Conservation (phyloP, 441 rosid species). For the Euphorbia schlechtendalii region DNA sequence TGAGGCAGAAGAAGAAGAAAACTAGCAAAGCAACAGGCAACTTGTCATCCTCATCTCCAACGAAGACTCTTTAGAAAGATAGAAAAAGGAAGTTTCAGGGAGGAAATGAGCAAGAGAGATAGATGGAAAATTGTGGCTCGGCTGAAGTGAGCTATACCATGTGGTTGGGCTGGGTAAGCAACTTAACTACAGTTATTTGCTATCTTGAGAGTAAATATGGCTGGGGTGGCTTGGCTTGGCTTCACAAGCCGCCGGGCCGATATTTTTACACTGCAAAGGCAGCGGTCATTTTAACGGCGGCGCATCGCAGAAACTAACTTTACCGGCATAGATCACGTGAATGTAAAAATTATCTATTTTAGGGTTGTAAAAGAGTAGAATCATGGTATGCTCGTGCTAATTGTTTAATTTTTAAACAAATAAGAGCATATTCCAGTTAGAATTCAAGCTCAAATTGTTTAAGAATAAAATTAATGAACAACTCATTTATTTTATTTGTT, state of each 20-base stretch:
- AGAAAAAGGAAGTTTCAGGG: background rate
- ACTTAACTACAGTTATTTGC: slow-evolving; percentile 3
- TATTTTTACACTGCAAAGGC: background rate
- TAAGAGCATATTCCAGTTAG: too few species aligned
- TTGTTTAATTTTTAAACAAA: too few species aligned
- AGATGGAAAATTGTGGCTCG: slow-evolving; percentile 16
- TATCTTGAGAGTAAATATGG: background rate
- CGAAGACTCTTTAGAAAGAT: background rate
- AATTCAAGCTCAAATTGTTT: too few species aligned
- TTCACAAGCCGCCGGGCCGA: background rate
- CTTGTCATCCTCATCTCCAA: slow-evolving; percentile 9
- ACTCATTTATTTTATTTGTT: too few species aligned
- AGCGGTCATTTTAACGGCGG: slow-evolving; percentile 15
- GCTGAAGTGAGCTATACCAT: slow-evolving; percentile 21
- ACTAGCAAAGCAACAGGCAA: slow-evolving; percentile 4
- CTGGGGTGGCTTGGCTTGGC: background rate
- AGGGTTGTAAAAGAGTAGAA: too few species aligned
- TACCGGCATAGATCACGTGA: background rate
- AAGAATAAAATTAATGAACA: too few species aligned
- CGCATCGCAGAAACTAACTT: background rate
- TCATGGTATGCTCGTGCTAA: too few species aligned
- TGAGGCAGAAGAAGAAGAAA: background rate
- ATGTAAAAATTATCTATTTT: background rate
- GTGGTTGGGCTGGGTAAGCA: background rate
- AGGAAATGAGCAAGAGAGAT: background rate